Base-by-base conservation (phyloP, 192 early-diverging fungal species). In the Diversispora epigaea region DNA sequence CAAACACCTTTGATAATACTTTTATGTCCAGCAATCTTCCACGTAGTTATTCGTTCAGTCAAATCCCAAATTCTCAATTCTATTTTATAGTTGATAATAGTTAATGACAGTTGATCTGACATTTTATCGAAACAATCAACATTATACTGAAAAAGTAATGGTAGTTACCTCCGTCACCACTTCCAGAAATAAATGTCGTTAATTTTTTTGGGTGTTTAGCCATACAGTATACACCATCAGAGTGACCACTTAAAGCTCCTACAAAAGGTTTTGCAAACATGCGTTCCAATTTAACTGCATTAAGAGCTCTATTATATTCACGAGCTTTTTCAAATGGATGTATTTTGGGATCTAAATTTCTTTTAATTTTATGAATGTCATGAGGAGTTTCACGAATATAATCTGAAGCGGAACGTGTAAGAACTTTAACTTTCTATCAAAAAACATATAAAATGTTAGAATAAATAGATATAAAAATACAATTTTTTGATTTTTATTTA, bases 181-280 rank as follows among this genome's bases (percentile, higher is more conserved):
- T 93, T 15, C 96, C 98, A 1, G 95, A 95, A 49, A 93, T 86
- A 25, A 98, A 78, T 47, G 86, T 89, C 19, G 92, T 92, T 32
- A 99, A 82, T 22, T 91, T 86, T 63, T 89, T 90, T 4, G 98
- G 95, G 74, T 99, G 95, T 81, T 98, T 98, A 0, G 92, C 90
- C 88, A 99, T 89, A 69, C 89, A 83, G 77, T 99, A 98, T 17
- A 99, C 93, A 54, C 98, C 98, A 69, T 98, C 98, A 50, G 93
- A 84, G 72, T 99, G 98, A 0, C 98, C 98, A 55, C 83, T 84
- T 32, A 99, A 81, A 17, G 93, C 88, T 6, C 89, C 95, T 25
- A 99, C 80, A 77, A 99, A 99, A 15, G 98, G 98, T 79, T 98
- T 98, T 65, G 98, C 94, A 86, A 98, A 94, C 86, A 99, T 83